Evolutionary conservation across 441 rosid species (phyloP), one percentile per base, ranked within the genome.

Genomic region (California macrophylla): DNA sequence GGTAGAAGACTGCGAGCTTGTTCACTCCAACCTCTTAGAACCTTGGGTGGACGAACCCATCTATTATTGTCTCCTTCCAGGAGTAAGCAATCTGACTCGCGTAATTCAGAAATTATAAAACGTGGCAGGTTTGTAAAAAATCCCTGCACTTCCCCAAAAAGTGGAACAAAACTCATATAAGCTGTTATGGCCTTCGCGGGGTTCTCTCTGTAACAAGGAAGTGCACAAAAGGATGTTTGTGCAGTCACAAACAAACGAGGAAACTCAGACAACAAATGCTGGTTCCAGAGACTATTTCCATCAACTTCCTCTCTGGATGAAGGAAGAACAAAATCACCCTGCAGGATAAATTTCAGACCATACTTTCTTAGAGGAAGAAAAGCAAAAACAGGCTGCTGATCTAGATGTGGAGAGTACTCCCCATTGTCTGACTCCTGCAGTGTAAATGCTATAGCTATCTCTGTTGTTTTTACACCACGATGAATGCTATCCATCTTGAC

Each of bases 271-370:
- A 92, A 69, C 75, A 95, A 77, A 97, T 93, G 90, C 83, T 95
- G 95, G 77, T 95, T 95, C 99, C 99, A 95, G 73, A 96, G 88
- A 78, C 94, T 91, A 84, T 89, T 89, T 77, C 80, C 92, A 72
- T 95, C 99, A 68, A 92, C 98, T 78, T 95, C 99, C 82, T 95
- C 98, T 80, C 99, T 87, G 62, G 99, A 95, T 72, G 99, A 90
- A 30, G 99, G 91, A 72, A 95, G 98, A 76, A 88, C 81, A 80
- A 95, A 95, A 82, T 92, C 98, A 26, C 97, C 99, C 78, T 95
- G 98, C 69, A 95, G 80, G 73, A 95, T 92, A 80, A 95, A 95
- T 80, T 92, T 95, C 70, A 95, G 80, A 71, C 99, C 99, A 66
- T 95, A 95, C n/a, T 94, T 88, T 82, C 99, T 82, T n/a, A 95